phyloP scores from a whole-genome alignment of 805 yeast genomes.

The Sporopachydermia lactativora region DNA sequence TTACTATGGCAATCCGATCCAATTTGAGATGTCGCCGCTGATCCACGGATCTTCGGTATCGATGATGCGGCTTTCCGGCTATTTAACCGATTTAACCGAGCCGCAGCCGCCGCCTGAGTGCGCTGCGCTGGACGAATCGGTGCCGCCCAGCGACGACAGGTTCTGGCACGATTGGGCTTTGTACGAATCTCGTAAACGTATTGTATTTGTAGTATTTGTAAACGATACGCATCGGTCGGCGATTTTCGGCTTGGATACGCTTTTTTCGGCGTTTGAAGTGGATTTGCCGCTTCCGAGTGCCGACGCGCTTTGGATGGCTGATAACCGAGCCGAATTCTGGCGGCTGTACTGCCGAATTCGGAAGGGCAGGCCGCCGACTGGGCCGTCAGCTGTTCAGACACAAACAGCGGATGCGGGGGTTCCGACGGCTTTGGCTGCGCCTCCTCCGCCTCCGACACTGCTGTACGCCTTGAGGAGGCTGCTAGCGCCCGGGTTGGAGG shows the following conservation, averaged over 20 bases:
- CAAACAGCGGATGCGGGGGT: too few relatives aligned
- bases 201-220: slow-evolving; percentile 27
- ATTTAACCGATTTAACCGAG: slow-evolving; percentile 12
- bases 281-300: slow-evolving; percentile 31
- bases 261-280: slow-evolving; percentile 28
- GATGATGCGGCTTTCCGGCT: slow-evolving; percentile 17
- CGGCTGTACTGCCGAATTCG: not conserved
- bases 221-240: slow-evolving; percentile 27
- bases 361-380: not conserved
- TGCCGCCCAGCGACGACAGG: slow-evolving; percentile 6
- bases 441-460: too few relatives aligned
- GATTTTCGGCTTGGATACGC: slow-evolving; percentile 19
- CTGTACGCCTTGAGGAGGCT: not conserved
- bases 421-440: too few relatives aligned
- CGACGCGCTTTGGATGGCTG: slow-evolving; percentile 30
- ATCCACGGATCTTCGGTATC: slow-evolving; percentile 19
- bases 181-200: slow-evolving; percentile 30
- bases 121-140: slow-evolving; percentile 8
- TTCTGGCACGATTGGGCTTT: slow-evolving; percentile 33
- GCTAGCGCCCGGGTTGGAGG: not conserved
- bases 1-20: slow-evolving; percentile 16
- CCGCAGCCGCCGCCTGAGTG: slow-evolving; percentile 7
- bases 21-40: slow-evolving; percentile 18
- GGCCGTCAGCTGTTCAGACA: not conserved
- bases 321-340: slow-evolving; percentile 12